Evolutionary conservation across 768 basidiomycete species (phyloP).

Genomic region (Neoboletus magnificus): DNA sequence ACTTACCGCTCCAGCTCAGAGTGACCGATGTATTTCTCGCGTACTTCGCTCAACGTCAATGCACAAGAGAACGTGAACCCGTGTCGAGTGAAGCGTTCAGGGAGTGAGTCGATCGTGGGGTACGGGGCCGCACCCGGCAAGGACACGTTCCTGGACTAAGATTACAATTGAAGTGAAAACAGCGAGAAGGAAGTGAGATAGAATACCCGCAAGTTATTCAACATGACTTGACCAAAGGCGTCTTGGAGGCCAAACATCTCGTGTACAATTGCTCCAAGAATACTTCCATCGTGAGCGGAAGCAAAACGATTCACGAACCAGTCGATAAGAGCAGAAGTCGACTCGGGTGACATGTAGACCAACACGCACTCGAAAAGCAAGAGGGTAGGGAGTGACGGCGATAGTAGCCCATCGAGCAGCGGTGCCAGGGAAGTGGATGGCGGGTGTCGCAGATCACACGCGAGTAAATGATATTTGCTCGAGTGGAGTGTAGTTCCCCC

Average conservation of each 20-base stretch:
- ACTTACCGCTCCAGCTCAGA: conserved; percentile 55
- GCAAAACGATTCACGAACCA: conserved; percentile 71
- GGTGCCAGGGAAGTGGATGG: conserved; percentile 48
- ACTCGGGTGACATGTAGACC: conserved; percentile 71
- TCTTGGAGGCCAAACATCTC: conserved; percentile 87
- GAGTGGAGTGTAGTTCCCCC: conserved; percentile 37
- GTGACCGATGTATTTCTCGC: conserved; percentile 28
- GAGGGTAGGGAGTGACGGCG: conserved; percentile 66
- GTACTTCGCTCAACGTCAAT: conserved; percentile 35
- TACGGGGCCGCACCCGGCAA: conserved; percentile 74
- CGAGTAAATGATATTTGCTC: conserved; percentile 50
- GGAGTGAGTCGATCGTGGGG: conserved; percentile 50
- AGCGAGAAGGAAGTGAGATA: background rate
- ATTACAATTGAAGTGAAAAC: background rate
- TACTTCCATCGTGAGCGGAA: conserved; percentile 2
- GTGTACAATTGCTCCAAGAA: conserved; percentile 68
- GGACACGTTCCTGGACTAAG: conserved; percentile 64
- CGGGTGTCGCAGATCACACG: conserved; percentile 69
- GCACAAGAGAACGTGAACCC: conserved; percentile 43
- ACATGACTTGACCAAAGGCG: conserved; percentile 89
- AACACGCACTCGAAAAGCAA: conserved; percentile 92
- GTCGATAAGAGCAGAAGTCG: conserved; percentile 55
- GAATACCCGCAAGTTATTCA: conserved; percentile 74
- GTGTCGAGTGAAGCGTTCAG: conserved; percentile 49
- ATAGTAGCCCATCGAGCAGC: conserved; percentile 42